These are phyloP conservation scores for Alternaria solani DNA, from an alignment of 2,329 filamentous ascomycete genomes.

Conservation along the genomic window DNA sequence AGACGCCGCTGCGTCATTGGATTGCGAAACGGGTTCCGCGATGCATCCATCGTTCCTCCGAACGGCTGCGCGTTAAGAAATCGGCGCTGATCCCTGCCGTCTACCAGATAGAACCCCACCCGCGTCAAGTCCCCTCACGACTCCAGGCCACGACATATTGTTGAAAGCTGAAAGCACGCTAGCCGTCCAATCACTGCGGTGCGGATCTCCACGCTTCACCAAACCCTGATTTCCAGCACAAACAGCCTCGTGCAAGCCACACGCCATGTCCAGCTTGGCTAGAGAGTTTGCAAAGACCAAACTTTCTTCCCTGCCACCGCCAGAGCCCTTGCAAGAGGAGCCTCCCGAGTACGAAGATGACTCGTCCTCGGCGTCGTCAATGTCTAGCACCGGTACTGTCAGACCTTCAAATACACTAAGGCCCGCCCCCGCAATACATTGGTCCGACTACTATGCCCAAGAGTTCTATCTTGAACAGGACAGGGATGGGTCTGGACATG, in stretches of 20 bases:
- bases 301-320: conserved; percentile 67
- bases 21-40: conserved; percentile 1
- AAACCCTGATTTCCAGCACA: conserved; percentile 11
- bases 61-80: conserved; percentile 15
- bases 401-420: conserved; percentile 78
- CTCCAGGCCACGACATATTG: conserved; percentile 12
- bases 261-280: conserved; percentile 79
- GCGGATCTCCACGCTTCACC: conserved; percentile 10
- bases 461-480: conserved; percentile 75
- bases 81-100: conserved; percentile 21
- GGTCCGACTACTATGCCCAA: conserved; percentile 90
- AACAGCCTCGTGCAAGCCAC: conserved; percentile 6
- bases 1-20: conserved; percentile 8
- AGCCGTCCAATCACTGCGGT: conserved; percentile 16
- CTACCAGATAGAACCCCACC: conserved; percentile 15
- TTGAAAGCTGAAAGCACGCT: conserved; percentile 9
- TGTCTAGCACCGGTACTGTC: conserved; percentile 91
- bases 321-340: conserved; percentile 58
- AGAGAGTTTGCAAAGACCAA: conserved; percentile 80
- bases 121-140: conserved; percentile 10
- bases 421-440: conserved; percentile 69
- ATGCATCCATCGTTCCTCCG: conserved; percentile 3
- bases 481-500: conserved; percentile 47
- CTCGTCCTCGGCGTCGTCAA: conserved; percentile 72
- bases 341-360: conserved; percentile 61